phyloP scores from a whole-genome alignment of 73 alveolate genomes.

The Paramecium sonneborni region DNA sequence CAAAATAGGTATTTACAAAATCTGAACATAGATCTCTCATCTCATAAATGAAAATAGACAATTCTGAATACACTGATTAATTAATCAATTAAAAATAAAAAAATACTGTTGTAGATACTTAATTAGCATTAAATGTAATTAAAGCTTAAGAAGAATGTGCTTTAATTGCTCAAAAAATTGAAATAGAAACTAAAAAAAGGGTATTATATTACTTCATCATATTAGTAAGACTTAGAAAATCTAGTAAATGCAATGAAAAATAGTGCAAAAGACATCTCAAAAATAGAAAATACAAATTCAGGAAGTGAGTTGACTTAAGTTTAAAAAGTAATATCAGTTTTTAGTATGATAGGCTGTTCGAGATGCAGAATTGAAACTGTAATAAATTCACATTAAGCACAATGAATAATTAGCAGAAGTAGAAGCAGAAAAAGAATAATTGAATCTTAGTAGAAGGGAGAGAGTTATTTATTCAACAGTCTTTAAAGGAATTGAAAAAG shows the following conservation, averaged over 20 bases:
- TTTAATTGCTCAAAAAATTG: constrained; percentile 34
- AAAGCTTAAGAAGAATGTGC: constrained; percentile 38
- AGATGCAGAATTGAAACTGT: constrained; percentile 47
- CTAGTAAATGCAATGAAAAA: background rate
- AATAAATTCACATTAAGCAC: constrained; percentile 33
- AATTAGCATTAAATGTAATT: background rate
- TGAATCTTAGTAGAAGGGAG: constrained; percentile 46
- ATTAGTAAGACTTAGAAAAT: constrained; percentile 21
- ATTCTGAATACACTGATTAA: constrained; percentile 25
- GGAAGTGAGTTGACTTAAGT: background rate
- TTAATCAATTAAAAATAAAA: constrained; percentile 40
- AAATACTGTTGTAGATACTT: constrained; percentile 15
- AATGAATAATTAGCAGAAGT: constrained; percentile 58
- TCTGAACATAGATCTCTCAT: constrained; percentile 16
- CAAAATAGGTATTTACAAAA: background rate
- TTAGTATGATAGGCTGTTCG: background rate
- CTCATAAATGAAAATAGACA: constrained; percentile 31
- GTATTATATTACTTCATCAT: background rate
- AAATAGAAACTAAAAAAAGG: constrained; percentile 10
- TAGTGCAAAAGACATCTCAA: background rate
- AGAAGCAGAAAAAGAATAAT: constrained; percentile 46
- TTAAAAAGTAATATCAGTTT: background rate
- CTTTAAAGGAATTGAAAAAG: constrained; percentile 48
- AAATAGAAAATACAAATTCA: background rate
- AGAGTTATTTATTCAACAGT: constrained; percentile 54